Base-by-base conservation (phyloP, 192 early-diverging fungal species). In the Ambispora gerdemannii region DNA sequence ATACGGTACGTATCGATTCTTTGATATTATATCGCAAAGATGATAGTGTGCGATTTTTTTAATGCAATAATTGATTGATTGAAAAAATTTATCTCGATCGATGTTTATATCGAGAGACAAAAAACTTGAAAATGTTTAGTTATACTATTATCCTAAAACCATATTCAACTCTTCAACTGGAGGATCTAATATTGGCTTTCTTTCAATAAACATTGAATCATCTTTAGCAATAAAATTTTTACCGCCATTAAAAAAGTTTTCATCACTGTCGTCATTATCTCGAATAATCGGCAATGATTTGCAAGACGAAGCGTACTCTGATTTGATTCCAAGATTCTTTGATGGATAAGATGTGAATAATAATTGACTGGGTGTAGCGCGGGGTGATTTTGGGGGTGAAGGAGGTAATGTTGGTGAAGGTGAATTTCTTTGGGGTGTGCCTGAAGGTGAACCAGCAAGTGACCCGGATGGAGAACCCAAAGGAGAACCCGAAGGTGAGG, bases 121-220 rank as follows among this genome's bases (percentile, higher is more conserved):
- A n/a, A n/a, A n/a, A n/a, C n/a, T n/a, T n/a, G n/a, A n/a, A n/a
- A n/a, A n/a, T n/a, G n/a, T n/a, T n/a, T n/a, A n/a, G n/a, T n/a
- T n/a, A n/a, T n/a, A n/a, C n/a, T n/a, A 49, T 70, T n/a, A 70
- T 50, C 25, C 64, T 47, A 64, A 50, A 19, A 64, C 62, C 19
- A 15, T 35, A 64, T 64, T 64, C 32, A 64, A 64, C 49, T 64
- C 62, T 64, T 64, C 62, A 19, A 64, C 38, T 28, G 62, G 38
- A 28, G 62, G 19, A 27, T 64, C 49, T 32, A 64, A 30, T 33
- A 64, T 64, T 25, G 62, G n/a, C n/a, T n/a, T 22, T 24, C 22
- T 19, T 33, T 35, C n/a, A 43, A 50, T 20, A 30, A n/a, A n/a
- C 38, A 52, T 50, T 36, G 47, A 59, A 10, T 74, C 19, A 50